These are phyloP conservation scores for Cercophora samala DNA, from an alignment of 495 filamentous ascomycete species.

Conservation along the genomic window DNA sequence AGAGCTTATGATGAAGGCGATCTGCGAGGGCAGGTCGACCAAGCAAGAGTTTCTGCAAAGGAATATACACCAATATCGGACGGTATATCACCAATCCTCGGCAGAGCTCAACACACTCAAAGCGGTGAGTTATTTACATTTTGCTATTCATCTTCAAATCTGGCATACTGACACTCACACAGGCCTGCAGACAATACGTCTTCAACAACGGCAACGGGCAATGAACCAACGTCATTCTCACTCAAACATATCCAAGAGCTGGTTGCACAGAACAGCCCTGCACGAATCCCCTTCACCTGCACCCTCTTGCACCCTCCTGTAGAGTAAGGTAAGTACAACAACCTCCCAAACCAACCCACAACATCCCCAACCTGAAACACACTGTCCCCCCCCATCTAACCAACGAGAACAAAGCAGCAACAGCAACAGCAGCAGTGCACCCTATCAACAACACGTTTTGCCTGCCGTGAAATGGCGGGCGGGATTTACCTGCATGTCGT, in stretches of 20 bases:
- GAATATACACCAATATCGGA: conserved; percentile 78
- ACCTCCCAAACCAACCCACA: not conserved
- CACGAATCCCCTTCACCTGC: not conserved
- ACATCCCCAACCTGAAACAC: not conserved
- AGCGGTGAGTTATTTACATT: conserved; percentile 49
- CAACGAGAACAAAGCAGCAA: not conserved
- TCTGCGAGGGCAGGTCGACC: conserved; percentile 81
- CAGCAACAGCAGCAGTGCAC: not conserved
- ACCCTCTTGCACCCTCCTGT: not conserved
- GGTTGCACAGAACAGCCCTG: not conserved
- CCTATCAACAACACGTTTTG: not conserved
- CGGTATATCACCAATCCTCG: conserved; percentile 74
- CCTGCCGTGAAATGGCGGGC: not conserved
- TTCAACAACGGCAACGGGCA: conserved; percentile 29
- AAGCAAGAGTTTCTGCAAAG: conserved; percentile 70
- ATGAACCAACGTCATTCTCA: not conserved
- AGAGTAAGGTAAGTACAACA: not conserved
- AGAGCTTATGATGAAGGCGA: conserved; percentile 91
- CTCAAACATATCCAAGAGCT: not conserved
- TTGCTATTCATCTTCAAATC: not conserved
- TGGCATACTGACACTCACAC: conserved; percentile 25
- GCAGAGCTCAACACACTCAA: conserved; percentile 74
- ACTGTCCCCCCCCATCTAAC: not conserved
- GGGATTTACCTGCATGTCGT: not conserved
- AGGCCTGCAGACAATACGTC: conserved; percentile 51